Conservation (phyloP, 2,329 filamentous ascomycete genomes). For the Laburnicola sp. region DNA sequence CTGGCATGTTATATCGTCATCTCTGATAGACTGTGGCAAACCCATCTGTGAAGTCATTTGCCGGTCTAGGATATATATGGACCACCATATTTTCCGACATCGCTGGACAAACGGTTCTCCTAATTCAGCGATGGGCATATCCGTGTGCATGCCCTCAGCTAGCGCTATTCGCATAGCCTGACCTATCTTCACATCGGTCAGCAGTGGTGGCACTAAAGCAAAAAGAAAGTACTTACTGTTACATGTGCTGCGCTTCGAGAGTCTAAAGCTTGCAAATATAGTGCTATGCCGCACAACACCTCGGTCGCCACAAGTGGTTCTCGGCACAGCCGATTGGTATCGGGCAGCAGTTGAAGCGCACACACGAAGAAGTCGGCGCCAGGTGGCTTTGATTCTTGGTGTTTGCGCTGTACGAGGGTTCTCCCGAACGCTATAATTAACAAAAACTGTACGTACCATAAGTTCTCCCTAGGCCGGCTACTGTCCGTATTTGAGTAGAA, state of each 20-base stretch:
- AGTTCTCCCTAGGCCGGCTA: conserved; percentile 27
- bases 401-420: conserved; percentile 51
- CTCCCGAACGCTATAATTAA: conserved; percentile 61
- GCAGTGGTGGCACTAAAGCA: not conserved
- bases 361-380: conserved; percentile 67
- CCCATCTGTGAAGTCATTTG: conserved; percentile 60
- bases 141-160: conserved; percentile 57
- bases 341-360: conserved; percentile 58
- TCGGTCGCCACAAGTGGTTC: conserved; percentile 55
- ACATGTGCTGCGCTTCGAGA: conserved; percentile 52
- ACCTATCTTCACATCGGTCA: conserved; percentile 47
- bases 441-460: conserved; percentile 60
- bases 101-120: conserved; percentile 50
- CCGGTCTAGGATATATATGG: conserved; percentile 57
- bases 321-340: conserved; percentile 47
- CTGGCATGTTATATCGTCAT: conserved; percentile 56
- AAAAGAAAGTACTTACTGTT: conserved; percentile 39
- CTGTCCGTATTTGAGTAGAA: conserved; percentile 47
- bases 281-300: conserved; percentile 55
- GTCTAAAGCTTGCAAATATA: conserved; percentile 59
- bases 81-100: conserved; percentile 59
- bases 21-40: conserved; percentile 53
- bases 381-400: conserved; percentile 42
- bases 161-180: conserved; percentile 57
- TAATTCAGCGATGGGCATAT: conserved; percentile 52